Conservation (phyloP, 108 stramenopile genomes). For the Licmophora abbreviata region DNA sequence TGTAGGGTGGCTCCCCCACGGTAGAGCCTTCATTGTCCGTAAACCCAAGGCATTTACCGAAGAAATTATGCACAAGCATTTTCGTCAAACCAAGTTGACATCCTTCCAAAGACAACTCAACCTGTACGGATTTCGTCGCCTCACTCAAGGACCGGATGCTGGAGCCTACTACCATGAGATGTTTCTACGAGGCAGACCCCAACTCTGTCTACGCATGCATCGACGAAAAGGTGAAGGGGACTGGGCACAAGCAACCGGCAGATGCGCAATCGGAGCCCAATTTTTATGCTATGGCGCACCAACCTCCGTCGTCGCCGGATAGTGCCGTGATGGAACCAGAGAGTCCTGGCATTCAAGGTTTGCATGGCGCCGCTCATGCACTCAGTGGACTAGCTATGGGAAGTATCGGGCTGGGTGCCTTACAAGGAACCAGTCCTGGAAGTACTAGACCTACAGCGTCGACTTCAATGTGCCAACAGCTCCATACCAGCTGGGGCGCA, state of each 20-base stretch:
- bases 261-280: slow-evolving; percentile 76
- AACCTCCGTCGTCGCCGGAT: slow-evolving; percentile 6
- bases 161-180: slow-evolving; percentile 70
- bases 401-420: too few species aligned
- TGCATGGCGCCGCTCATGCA: slow-evolving; percentile 43
- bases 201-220: slow-evolving; percentile 66
- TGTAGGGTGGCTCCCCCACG: slow-evolving; percentile 74
- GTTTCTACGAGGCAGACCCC: slow-evolving; percentile 73
- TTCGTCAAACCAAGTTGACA: slow-evolving; percentile 81
- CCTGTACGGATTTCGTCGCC: slow-evolving; percentile 88
- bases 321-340: neutral
- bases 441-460: too few species aligned
- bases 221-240: slow-evolving; percentile 86
- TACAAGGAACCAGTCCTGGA: too few species aligned
- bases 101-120: slow-evolving; percentile 84
- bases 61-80: slow-evolving; percentile 84
- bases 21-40: slow-evolving; percentile 77
- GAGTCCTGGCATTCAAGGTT: slow-evolving; percentile 17
- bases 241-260: slow-evolving; percentile 83
- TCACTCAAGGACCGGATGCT: slow-evolving; percentile 80
- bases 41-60: slow-evolving; percentile 77
- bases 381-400: slow-evolving; percentile 32
- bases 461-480: too few species aligned
- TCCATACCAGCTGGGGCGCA: too few species aligned
- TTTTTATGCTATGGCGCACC: slow-evolving; percentile 63